These are phyloP conservation scores for Mercurialis annua DNA, from an alignment of 345 rosid species.

Conservation along the genomic window DNA sequence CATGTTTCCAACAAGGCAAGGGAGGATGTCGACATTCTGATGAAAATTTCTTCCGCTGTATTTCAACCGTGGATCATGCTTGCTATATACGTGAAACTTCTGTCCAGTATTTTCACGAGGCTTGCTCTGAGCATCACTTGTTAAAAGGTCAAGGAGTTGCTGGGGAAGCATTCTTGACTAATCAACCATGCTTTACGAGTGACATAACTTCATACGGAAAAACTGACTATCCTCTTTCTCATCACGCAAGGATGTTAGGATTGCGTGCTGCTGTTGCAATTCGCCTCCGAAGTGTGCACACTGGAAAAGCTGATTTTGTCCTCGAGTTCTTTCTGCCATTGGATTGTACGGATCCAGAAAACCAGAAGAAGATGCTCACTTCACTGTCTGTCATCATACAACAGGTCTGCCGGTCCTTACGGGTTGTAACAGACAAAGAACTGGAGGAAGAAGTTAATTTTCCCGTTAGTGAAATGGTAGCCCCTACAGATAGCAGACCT, in stretches of 20 bases:
- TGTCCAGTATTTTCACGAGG: conserved; percentile 65
- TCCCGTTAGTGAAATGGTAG: conserved; percentile 36
- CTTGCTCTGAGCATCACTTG: conserved; percentile 93
- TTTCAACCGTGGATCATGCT: conserved; percentile 78
- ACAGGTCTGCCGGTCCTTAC: conserved; percentile 63
- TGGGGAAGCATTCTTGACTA: conserved; percentile 82
- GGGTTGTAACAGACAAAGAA: conserved; percentile 73
- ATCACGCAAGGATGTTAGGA: conserved; percentile 84
- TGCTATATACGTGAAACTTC: conserved; percentile 59
- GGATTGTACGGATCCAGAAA: conserved; percentile 54
- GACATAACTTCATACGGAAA: conserved; percentile 58
- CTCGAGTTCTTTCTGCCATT: conserved; percentile 91
- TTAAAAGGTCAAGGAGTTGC: conserved; percentile 88
- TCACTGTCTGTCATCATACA: conserved; percentile 65
- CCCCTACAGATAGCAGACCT: conserved; percentile 27
- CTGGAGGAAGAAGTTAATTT: conserved; percentile 46
- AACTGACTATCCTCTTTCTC: conserved; percentile 87
- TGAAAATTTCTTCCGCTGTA: conserved; percentile 63
- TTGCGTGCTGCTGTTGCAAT: conserved; percentile 81
- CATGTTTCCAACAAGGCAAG: conserved; percentile 74
- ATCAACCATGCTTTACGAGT: conserved; percentile 77
- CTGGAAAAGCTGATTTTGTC: conserved; percentile 69
- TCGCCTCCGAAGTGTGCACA: conserved; percentile 62
- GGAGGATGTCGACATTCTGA: conserved; percentile 73
- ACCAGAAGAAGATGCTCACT: conserved; percentile 65